A percentile compares a stretch with the other conserved stretches of the same genome.
Evolutionary conservation across 2,329 filamentous ascomycete species (phyloP).

Genomic region (Lecanicillium sp.): DNA sequence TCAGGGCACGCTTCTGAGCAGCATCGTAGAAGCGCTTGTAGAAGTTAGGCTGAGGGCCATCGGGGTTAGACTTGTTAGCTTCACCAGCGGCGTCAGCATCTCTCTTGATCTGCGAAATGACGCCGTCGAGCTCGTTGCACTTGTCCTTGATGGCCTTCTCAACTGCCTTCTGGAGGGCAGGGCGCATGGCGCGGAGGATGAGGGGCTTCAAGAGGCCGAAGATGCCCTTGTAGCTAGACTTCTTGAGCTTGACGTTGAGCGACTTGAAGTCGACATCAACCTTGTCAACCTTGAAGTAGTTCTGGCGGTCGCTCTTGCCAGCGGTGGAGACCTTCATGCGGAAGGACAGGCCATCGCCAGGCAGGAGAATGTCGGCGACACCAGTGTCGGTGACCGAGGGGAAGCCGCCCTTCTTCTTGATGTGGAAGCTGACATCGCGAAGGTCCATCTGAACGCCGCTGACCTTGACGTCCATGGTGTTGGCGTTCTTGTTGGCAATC

Average conservation of each 20-base stretch:
- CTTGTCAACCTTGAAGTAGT: slow-evolving; percentile 93
- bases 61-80: slow-evolving; percentile 33
- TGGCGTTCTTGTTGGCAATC: slow-evolving; percentile 70
- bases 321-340: slow-evolving; percentile 82
- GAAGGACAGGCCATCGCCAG: slow-evolving; percentile 83
- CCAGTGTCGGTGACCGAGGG: slow-evolving; percentile 81
- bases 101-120: slow-evolving; percentile 69
- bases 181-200: slow-evolving; percentile 74
- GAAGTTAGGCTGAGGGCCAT: slow-evolving; percentile 71
- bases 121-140: slow-evolving; percentile 64
- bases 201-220: slow-evolving; percentile 83
- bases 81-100: slow-evolving; percentile 70
- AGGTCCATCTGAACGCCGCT: slow-evolving; percentile 91
- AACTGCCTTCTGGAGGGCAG: slow-evolving; percentile 76
- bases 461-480: slow-evolving; percentile 74
- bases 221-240: slow-evolving; percentile 90
- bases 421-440: slow-evolving; percentile 83
- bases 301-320: slow-evolving; percentile 63
- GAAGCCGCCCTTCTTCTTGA: slow-evolving; percentile 93
- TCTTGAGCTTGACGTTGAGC: slow-evolving; percentile 81
- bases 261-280: slow-evolving; percentile 76
- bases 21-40: slow-evolving; percentile 79
- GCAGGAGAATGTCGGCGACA: slow-evolving; percentile 80
- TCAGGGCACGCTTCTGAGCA: slow-evolving; percentile 62
- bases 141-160: slow-evolving; percentile 86